These are phyloP conservation scores for Chrysoporthe cubensis DNA, from an alignment of 2,329 filamentous ascomycete species.

Conservation along the genomic window DNA sequence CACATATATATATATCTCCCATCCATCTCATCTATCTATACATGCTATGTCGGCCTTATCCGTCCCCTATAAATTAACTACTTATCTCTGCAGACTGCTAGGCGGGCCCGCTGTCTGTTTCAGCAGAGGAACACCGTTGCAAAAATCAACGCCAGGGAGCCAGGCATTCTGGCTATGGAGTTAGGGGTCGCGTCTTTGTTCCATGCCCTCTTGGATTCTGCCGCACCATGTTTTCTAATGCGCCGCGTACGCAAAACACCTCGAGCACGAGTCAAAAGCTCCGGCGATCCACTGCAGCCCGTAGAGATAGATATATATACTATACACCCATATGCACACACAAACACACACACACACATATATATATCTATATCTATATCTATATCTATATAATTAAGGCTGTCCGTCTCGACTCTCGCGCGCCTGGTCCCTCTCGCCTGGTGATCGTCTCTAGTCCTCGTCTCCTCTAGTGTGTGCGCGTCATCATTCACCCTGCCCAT, in stretches of 20 bases:
- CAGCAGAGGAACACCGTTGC: too few species aligned
- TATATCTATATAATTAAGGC: background rate
- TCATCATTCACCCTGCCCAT: background rate
- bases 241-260: conserved; percentile 2
- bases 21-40: background rate
- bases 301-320: background rate
- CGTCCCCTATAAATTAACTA: too few species aligned
- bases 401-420: background rate
- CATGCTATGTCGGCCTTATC: background rate
- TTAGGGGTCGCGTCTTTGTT: conserved; percentile 6
- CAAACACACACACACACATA: background rate
- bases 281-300: background rate
- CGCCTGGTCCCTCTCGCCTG: too few species aligned
- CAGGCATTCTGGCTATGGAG: background rate
- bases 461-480: background rate
- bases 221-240: conserved; percentile 9
- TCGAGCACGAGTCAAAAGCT: background rate
- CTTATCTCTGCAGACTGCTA: too few species aligned
- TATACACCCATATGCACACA: background rate
- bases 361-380: background rate
- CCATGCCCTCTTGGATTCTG: conserved; percentile 8
- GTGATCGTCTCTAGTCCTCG: background rate
- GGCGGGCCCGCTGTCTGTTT: too few species aligned
- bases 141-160: too few species aligned
- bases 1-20: too few species aligned